phyloP scores from a whole-genome alignment of 176 grass and related monocot species.

The Lolium perenne region DNA sequence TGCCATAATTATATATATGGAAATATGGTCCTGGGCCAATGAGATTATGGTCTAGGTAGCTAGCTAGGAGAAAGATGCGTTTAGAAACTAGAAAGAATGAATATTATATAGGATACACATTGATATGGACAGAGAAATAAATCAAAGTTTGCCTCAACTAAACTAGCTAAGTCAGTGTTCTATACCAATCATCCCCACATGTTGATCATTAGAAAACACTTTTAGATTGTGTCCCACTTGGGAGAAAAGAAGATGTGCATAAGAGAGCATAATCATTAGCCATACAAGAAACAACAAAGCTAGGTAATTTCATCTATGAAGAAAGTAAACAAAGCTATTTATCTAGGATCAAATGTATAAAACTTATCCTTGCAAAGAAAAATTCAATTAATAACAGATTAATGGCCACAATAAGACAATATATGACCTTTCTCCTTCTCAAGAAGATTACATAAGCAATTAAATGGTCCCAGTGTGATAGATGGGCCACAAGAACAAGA shows the following conservation, averaged over 20 bases:
- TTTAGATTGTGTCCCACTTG: constrained; percentile 13
- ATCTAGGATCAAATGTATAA: constrained; percentile 11
- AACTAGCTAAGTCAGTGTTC: constrained; percentile 1
- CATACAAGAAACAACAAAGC: not conserved
- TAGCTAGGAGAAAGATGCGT: not conserved
- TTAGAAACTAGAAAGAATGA: constrained; percentile 39
- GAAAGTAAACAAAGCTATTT: constrained; percentile 9
- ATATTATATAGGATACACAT: constrained; percentile 38
- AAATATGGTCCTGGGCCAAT: constrained; percentile 23
- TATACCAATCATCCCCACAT: constrained; percentile 23
- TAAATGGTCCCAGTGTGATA: constrained; percentile 19
- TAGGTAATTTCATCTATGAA: constrained; percentile 4
- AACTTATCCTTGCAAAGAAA: constrained; percentile 14
- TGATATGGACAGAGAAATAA: constrained; percentile 26
- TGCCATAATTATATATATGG: constrained; percentile 5
- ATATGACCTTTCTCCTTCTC: not conserved
- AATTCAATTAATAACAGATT: not conserved
- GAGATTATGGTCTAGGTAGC: constrained; percentile 7
- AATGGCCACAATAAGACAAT: not conserved
- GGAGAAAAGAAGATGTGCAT: constrained; percentile 3
- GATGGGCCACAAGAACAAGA: constrained; percentile 27
- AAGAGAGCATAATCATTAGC: not conserved
- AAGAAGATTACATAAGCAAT: constrained; percentile 32
- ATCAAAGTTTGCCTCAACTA: constrained; percentile 18
- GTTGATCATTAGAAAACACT: constrained; percentile 22